Percentiles rank a stretch among this genome's conserved stretches.
Conservation (phyloP, 2,329 filamentous ascomycete species). For the Cordyceps militaris region DNA sequence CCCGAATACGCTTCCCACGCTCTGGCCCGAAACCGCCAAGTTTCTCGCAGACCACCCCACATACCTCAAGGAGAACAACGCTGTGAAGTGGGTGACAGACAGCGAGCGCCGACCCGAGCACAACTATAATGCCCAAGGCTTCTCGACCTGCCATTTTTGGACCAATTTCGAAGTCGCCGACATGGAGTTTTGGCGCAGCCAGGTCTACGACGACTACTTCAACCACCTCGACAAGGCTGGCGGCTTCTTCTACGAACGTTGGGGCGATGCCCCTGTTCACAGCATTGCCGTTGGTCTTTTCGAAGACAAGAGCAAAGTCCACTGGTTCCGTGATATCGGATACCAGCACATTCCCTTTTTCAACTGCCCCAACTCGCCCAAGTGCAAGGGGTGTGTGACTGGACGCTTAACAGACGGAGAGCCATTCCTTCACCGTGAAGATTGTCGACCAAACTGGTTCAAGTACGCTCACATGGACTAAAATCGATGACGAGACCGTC, state of each 20-base stretch:
- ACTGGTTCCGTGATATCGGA: conserved; percentile 99
- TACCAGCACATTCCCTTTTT: conserved; percentile 98
- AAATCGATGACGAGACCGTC: conserved; percentile 15
- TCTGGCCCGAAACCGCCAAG: conserved; percentile 94
- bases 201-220: conserved; percentile 92
- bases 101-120: conserved; percentile 68
- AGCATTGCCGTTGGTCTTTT: conserved; percentile 89
- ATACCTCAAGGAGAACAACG: conserved; percentile 76
- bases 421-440: conserved; percentile 76
- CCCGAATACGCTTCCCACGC: conserved; percentile 72
- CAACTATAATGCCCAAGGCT: conserved; percentile 76
- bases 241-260: conserved; percentile 61
- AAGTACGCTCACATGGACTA: conserved; percentile 82
- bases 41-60: conserved; percentile 81
- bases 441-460: conserved; percentile 96
- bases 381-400: conserved; percentile 81
- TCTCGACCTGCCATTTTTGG: conserved; percentile 99
- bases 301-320: conserved; percentile 82
- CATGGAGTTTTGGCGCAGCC: conserved; percentile 84
- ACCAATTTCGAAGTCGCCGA: conserved; percentile 97
- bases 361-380: conserved; percentile 95
- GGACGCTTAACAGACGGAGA: conserved; percentile 88
- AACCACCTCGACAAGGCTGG: conserved; percentile 85
- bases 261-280: conserved; percentile 93
- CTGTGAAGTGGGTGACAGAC: conserved; percentile 82